Evolutionary conservation across 2,329 filamentous ascomycete genomes (phyloP).

Genomic region (Ampelomyces quisqualis): DNA sequence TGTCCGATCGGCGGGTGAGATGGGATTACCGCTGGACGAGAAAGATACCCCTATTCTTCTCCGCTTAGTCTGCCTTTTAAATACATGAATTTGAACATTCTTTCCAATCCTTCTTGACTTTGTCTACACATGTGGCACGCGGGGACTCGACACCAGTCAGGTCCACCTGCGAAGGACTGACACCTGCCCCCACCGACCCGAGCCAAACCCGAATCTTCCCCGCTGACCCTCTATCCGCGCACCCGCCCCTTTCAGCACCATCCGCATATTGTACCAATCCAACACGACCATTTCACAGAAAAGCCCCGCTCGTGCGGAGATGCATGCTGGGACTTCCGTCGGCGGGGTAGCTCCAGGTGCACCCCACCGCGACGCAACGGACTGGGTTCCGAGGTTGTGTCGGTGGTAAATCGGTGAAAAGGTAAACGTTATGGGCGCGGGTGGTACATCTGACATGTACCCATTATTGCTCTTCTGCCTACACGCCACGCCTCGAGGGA

Average conservation of each 20-base stretch:
- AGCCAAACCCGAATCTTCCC: neutral
- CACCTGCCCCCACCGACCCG: neutral
- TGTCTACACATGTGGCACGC: too few species aligned
- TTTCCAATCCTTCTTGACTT: too few species aligned
- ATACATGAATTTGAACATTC: too few species aligned
- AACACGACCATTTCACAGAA: neutral
- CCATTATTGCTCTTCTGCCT: too few species aligned
- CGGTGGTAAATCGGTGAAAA: neutral
- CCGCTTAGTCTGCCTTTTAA: neutral
- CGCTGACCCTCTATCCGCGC: neutral
- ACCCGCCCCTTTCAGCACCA: neutral
- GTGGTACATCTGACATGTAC: too few species aligned
- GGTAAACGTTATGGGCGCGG: too few species aligned
- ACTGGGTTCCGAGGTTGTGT: neutral
- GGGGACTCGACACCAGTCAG: too few species aligned
- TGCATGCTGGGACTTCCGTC: neutral
- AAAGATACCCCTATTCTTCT: constrained; percentile 5
- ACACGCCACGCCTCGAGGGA: neutral
- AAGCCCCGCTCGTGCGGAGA: neutral
- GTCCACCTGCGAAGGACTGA: too few species aligned
- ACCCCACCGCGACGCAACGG: neutral
- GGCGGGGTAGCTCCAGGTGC: neutral
- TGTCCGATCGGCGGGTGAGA: too few species aligned
- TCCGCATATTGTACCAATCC: neutral
- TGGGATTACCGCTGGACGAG: neutral